Evolutionary conservation across 1,139 yeast genomes (phyloP).

Genomic region (Hansenula lynferdii): DNA sequence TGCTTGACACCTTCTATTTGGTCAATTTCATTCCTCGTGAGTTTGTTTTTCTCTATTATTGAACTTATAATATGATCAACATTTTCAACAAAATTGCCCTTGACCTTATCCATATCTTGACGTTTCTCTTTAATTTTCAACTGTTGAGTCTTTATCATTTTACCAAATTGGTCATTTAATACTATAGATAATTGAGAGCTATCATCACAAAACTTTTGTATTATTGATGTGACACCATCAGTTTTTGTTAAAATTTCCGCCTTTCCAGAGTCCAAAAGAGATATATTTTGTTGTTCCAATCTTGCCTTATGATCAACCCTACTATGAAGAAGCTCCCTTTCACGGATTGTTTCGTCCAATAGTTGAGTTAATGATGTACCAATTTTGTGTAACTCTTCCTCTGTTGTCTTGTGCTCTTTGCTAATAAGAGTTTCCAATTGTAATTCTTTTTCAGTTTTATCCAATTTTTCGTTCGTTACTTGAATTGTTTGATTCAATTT

Average conservation of each 20-base stretch:
- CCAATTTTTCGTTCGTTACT: slow-evolving; percentile 24
- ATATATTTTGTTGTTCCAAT: slow-evolving; percentile 12
- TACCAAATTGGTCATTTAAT: slow-evolving; percentile 7
- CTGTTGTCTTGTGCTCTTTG: slow-evolving; percentile 21
- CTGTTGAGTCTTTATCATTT: slow-evolving; percentile 10
- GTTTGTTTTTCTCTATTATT: slow-evolving; percentile 1
- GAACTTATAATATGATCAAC: slow-evolving; percentile 7
- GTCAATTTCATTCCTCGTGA: slow-evolving; percentile 7
- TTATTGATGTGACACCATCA: slow-evolving; percentile 2
- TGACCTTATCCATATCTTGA: slow-evolving; percentile 2
- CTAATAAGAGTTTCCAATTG: slow-evolving; percentile 19
- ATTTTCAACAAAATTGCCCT: slow-evolving; percentile 1
- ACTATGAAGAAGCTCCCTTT: slow-evolving; percentile 16
- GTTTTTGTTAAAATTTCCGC: slow-evolving; percentile 3
- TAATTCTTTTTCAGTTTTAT: slow-evolving; percentile 17
- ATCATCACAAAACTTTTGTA: slow-evolving; percentile 7
- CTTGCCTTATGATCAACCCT: slow-evolving; percentile 13
- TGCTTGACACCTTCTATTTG: slow-evolving; percentile 12
- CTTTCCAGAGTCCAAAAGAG: slow-evolving; percentile 8
- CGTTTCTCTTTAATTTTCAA: slow-evolving; percentile 9
- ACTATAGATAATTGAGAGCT: slow-evolving; percentile 5
- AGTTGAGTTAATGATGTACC: slow-evolving; percentile 8
- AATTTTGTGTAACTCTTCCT: slow-evolving; percentile 12
- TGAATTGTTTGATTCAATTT: slow-evolving; percentile 22
- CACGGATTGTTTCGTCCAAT: slow-evolving; percentile 9